These are phyloP conservation scores for Dactylonectria estremocensis DNA, from an alignment of 2,329 filamentous ascomycete genomes.

Conservation along the genomic window DNA sequence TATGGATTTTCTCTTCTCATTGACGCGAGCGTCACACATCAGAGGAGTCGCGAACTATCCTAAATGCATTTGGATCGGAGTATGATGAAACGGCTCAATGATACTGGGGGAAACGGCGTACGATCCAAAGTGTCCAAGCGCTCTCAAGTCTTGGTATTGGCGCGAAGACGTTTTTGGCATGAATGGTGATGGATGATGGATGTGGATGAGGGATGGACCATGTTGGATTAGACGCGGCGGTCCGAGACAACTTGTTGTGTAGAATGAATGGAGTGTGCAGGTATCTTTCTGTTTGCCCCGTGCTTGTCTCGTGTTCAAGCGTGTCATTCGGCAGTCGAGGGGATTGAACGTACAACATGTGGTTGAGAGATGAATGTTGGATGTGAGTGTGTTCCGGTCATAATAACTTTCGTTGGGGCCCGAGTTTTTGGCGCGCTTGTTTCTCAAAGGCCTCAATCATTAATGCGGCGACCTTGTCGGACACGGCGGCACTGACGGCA, in stretches of 20 bases:
- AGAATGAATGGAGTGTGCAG: constrained; percentile 46
- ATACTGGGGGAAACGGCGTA: constrained; percentile 41
- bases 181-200: constrained; percentile 16
- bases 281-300: constrained; percentile 34
- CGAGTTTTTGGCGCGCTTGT: constrained; percentile 71
- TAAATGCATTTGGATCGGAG: constrained; percentile 51
- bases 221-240: constrained; percentile 45
- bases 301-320: constrained; percentile 10
- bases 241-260: constrained; percentile 43
- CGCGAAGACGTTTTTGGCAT: constrained; percentile 43
- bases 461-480: constrained; percentile 85
- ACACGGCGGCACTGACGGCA: constrained; percentile 84
- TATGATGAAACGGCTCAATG: constrained; percentile 46
- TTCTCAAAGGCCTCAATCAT: constrained; percentile 97
- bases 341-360: constrained; percentile 15
- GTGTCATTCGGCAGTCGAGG: too few relatives aligned
- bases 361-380: background rate
- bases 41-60: constrained; percentile 45
- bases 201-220: constrained; percentile 38
- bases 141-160: constrained; percentile 37
- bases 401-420: constrained; percentile 35
- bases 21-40: constrained; percentile 45
- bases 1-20: constrained; percentile 29
- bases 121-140: constrained; percentile 41
- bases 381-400: background rate